Evolutionary conservation across 176 grass and related monocot genomes (phyloP).

Genomic region (Panicum miliaceum): DNA sequence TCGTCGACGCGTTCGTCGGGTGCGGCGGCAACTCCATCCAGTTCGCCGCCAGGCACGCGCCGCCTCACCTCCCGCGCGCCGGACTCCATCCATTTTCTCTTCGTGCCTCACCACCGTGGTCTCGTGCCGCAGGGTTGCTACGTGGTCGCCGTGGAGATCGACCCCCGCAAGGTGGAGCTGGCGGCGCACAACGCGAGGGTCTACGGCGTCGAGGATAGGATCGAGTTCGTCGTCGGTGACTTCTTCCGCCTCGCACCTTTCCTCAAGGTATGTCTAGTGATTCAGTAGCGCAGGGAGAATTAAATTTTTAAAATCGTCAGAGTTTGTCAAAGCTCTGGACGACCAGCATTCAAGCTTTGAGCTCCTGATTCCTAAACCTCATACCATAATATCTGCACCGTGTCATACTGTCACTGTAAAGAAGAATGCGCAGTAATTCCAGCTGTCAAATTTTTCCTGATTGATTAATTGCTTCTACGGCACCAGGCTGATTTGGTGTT

Average conservation of each 20-base stretch:
- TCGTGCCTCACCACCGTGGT: neutral
- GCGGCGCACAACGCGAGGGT: constrained; percentile 65
- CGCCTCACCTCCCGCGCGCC: neutral
- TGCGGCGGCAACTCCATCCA: constrained; percentile 78
- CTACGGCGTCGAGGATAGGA: constrained; percentile 68
- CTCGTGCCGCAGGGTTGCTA: constrained; percentile 57
- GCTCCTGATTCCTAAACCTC: neutral
- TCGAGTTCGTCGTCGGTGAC: constrained; percentile 70
- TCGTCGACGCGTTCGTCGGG: constrained; percentile 68
- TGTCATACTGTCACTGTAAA: neutral
- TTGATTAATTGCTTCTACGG: neutral
- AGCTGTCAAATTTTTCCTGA: constrained; percentile 21
- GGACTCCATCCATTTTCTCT: neutral
- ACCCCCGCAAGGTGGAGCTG: constrained; percentile 56
- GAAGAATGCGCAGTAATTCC: neutral
- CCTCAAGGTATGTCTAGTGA: constrained; percentile 42
- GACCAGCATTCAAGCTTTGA: neutral
- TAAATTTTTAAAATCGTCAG: neutral
- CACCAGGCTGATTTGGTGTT: constrained; percentile 71
- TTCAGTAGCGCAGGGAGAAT: neutral
- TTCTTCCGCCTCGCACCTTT: constrained; percentile 63
- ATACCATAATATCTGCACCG: neutral
- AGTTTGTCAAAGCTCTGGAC: neutral
- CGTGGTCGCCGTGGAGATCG: constrained; percentile 70
- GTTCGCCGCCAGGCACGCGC: constrained; percentile 59